phyloP scores from a whole-genome alignment of 495 filamentous ascomycete species.

The Aspergillus campestris region DNA sequence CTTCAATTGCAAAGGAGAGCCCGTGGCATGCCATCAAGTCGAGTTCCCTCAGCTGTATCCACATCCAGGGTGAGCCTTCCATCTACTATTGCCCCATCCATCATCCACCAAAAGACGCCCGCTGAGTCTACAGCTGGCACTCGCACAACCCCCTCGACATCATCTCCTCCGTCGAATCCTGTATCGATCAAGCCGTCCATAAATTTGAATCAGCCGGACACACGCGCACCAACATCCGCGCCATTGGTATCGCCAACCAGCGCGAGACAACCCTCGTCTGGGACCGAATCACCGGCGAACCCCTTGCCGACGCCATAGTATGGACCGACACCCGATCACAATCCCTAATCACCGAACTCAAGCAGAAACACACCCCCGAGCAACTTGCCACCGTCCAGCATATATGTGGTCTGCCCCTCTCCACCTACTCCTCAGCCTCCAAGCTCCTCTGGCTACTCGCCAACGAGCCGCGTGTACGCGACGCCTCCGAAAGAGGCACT shows the following conservation, averaged over 20 bases:
- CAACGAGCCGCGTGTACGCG: constrained; percentile 61
- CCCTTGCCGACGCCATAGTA: constrained; percentile 82
- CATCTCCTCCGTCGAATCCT: constrained; percentile 67
- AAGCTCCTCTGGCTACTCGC: constrained; percentile 83
- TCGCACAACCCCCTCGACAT: constrained; percentile 84
- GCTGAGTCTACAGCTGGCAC: constrained; percentile 60
- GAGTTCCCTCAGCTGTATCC: constrained; percentile 89
- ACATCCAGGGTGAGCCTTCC: constrained; percentile 64
- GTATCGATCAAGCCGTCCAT: constrained; percentile 69
- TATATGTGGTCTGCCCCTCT: constrained; percentile 81
- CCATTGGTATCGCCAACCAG: constrained; percentile 91
- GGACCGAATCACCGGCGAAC: constrained; percentile 79
- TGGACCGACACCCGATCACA: constrained; percentile 92
- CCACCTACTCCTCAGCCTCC: constrained; percentile 86
- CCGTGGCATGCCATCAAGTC: constrained; percentile 81
- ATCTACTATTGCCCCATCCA: background rate
- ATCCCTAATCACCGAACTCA: constrained; percentile 67
- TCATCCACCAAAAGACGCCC: constrained; percentile 1
- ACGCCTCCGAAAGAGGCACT: constrained; percentile 69
- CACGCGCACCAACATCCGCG: constrained; percentile 58
- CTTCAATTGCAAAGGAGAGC: constrained; percentile 71
- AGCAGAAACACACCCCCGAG: constrained; percentile 52
- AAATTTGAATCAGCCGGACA: constrained; percentile 62
- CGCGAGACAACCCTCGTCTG: constrained; percentile 91
- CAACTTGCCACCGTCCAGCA: constrained; percentile 57